A percentile compares a stretch with the other conserved stretches of the same genome.
Conservation (phyloP, 208 protist species). For the Trichomonas tenax region DNA sequence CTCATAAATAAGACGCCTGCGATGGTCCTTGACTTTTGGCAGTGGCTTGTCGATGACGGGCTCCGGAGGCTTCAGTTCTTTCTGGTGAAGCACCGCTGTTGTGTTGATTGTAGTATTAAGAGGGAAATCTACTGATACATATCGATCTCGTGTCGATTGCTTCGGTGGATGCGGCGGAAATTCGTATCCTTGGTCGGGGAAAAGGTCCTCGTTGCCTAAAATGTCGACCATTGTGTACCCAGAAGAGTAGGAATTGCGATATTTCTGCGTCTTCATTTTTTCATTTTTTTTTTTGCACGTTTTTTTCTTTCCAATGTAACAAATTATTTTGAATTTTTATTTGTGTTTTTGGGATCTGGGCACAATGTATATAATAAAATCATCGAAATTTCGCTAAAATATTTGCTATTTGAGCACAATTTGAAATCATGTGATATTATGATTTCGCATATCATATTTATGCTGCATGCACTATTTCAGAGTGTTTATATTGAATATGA, state of each 20-base stretch:
- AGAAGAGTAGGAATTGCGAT: neutral
- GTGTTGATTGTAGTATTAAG: neutral
- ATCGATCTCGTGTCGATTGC: no score
- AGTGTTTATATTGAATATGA: no score
- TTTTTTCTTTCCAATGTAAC: neutral
- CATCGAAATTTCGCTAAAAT: no score
- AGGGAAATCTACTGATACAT: neutral
- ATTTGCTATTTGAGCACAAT: no score
- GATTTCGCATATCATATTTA: no score
- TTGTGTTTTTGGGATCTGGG: no score
- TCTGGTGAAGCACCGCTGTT: neutral
- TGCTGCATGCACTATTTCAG: no score
- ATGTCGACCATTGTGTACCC: neutral
- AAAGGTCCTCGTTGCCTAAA: neutral
- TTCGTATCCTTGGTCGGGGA: neutral
- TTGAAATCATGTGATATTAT: no score
- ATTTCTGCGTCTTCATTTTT: neutral
- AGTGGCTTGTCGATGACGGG: neutral
- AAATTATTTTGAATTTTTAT: no score
- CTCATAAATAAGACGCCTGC: neutral
- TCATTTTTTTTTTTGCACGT: neutral
- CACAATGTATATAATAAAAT: no score
- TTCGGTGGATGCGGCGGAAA: neutral
- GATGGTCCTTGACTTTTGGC: neutral
- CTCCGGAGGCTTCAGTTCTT: neutral